Base-by-base conservation (phyloP, 2,329 filamentous ascomycete species). In the Penicillium sp. region DNA sequence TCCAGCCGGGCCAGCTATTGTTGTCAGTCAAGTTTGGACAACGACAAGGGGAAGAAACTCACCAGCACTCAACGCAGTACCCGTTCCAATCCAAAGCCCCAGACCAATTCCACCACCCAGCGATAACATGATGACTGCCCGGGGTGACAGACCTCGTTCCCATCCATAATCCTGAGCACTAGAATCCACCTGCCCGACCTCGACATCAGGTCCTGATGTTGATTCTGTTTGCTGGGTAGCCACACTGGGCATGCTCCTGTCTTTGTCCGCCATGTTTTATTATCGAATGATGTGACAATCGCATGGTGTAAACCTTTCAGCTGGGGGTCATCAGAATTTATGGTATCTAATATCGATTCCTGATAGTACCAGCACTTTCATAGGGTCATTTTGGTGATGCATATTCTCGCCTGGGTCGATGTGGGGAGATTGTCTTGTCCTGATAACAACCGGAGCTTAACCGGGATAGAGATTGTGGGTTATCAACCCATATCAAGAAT, bases 1-100 rank as follows among this genome's bases (percentile, higher is more conserved):
- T 7, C 73, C 73, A 56, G 68, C 75, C 15, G 75, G 75, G 0
- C 74, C 75, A 60, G 74, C 72, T 70, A 56, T 29, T 3, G 30
- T 38, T 17, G 9, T 47, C 17, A 23, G n/a, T 15, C 9, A 23
- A 5, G 11, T 30, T 13, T 17, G 44, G 21, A 35, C 31, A 35
- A 35, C 4, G 8, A 35, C 7, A 3, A 38, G 1, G 3, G 9
- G 19, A 21, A 11, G 44, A n/a, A 15, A 48, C 66, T 52, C 64
- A 73, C 71, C 73, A 65, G 71, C 71, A 21, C 69, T 67, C 31
- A 78, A 56, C 2, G 75, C 75, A 30, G 72, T 73, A 19, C 75
- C 75, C 6, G 75, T 78, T 19, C 75, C 74, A n/a, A 78, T 71
- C 74, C 74, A 76, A 3, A 56, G 54, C 11, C 54, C 54, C 8